Evolutionary conservation across 345 rosid genomes (phyloP).

Genomic region (Cardiospermum halicacabum): DNA sequence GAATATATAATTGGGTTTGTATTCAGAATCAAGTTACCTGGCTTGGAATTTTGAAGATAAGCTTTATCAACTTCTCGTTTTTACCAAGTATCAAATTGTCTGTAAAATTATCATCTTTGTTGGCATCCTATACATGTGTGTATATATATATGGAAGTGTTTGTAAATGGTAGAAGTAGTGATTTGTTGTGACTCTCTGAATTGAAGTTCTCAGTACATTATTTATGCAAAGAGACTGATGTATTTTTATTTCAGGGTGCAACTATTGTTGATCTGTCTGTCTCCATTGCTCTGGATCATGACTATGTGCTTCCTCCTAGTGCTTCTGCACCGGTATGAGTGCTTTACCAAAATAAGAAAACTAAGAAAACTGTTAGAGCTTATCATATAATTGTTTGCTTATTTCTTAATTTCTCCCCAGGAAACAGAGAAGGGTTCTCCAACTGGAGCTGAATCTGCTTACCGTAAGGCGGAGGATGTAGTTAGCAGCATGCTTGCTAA

Average conservation of each 20-base stretch:
- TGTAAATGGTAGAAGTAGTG: background rate
- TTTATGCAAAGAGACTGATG: background rate
- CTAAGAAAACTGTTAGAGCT: background rate
- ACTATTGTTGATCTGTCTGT: constrained; percentile 85
- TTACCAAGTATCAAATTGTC: too few relatives aligned
- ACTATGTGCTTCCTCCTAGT: constrained; percentile 74
- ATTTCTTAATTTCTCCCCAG: constrained; percentile 30
- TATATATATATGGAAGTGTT: background rate
- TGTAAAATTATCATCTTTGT: too few relatives aligned
- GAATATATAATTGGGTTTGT: too few relatives aligned
- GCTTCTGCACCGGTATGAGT: constrained; percentile 60
- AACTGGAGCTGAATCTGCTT: constrained; percentile 56
- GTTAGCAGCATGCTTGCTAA: constrained; percentile 90
- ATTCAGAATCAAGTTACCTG: too few relatives aligned
- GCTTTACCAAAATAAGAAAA: constrained; percentile 8
- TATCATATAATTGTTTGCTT: background rate
- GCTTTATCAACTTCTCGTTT: too few relatives aligned
- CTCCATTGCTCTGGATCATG: constrained; percentile 57
- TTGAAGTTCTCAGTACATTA: background rate
- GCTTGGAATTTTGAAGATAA: too few relatives aligned
- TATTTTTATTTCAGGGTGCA: constrained; percentile 69
- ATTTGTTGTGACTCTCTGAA: background rate
- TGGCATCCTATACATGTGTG: too few relatives aligned
- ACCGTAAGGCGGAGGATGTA: constrained; percentile 85
- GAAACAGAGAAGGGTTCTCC: constrained; percentile 42